Conservation (phyloP, 164 flowering plant species). For the Santalum album region DNA sequence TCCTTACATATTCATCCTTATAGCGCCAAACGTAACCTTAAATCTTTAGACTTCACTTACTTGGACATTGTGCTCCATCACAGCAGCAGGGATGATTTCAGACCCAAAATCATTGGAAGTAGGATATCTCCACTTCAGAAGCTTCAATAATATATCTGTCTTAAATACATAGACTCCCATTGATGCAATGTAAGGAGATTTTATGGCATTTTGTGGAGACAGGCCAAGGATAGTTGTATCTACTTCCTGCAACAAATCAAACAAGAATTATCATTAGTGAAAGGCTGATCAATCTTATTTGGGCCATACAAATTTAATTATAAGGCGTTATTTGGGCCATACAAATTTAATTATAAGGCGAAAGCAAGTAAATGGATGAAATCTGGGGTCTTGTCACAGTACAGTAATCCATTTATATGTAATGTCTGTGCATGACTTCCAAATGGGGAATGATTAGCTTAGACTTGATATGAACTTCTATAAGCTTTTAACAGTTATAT, state of each 20-base stretch:
- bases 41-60: constrained; percentile 23
- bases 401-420: too few relatives aligned
- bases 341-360: too few relatives aligned
- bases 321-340: too few relatives aligned
- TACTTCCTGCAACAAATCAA: constrained; percentile 46
- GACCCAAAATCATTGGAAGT: constrained; percentile 92
- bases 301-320: too few relatives aligned
- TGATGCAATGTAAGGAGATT: constrained; percentile 81
- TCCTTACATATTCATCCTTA: too few relatives aligned
- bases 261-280: constrained; percentile 3
- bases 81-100: constrained; percentile 87
- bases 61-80: constrained; percentile 65
- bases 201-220: constrained; percentile 51
- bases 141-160: constrained; percentile 62
- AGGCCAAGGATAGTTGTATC: constrained; percentile 73
- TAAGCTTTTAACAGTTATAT: too few relatives aligned
- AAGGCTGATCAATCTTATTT: neutral
- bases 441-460: too few relatives aligned
- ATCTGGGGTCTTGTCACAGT: too few relatives aligned
- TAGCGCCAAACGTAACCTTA: too few relatives aligned
- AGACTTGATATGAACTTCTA: too few relatives aligned
- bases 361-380: too few relatives aligned
- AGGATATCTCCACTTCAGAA: constrained; percentile 74
- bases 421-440: too few relatives aligned
- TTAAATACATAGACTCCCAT: constrained; percentile 94